Evolutionary conservation across 345 rosid genomes (phyloP).

Genomic region (Clarkia xantiana): DNA sequence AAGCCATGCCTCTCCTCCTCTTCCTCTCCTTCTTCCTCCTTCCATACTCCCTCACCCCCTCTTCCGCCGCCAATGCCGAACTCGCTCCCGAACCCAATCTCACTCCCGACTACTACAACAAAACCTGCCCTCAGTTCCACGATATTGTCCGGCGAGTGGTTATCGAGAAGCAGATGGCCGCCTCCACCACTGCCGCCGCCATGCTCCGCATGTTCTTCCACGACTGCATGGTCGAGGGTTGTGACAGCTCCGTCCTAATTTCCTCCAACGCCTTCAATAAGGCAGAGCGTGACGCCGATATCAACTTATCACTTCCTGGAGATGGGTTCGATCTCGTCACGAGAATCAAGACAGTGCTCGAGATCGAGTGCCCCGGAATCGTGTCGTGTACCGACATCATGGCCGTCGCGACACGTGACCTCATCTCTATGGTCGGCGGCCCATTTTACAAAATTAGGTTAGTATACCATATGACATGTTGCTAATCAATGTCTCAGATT

Average conservation of each 20-base stretch:
- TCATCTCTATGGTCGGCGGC: slow-evolving; percentile 55
- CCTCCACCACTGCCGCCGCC: slow-evolving; percentile 64
- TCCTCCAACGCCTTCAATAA: slow-evolving; percentile 43
- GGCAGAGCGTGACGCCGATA: slow-evolving; percentile 45
- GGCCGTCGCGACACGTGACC: slow-evolving; percentile 44
- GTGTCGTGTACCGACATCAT: slow-evolving; percentile 72
- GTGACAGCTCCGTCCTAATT: slow-evolving; percentile 53
- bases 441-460: slow-evolving; percentile 27
- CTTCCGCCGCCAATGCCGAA: not conserved
- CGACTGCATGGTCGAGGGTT: slow-evolving; percentile 64
- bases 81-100: slow-evolving; percentile 8
- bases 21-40: slow-evolving; percentile 9
- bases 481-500: too few species aligned
- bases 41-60: slow-evolving; percentile 3
- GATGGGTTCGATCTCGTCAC: slow-evolving; percentile 56
- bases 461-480: too few species aligned
- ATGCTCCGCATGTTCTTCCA: slow-evolving; percentile 56
- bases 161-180: slow-evolving; percentile 34
- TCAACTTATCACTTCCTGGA: slow-evolving; percentile 53
- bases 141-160: slow-evolving; percentile 21
- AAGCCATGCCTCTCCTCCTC: slow-evolving; percentile 5
- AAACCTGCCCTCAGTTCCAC: slow-evolving; percentile 43
- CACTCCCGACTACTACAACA: slow-evolving; percentile 27
- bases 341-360: slow-evolving; percentile 48
- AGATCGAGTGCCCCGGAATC: slow-evolving; percentile 45